phyloP scores from a whole-genome alignment of 192 early-diverging fungal species.

The Oehlia diaphana region DNA sequence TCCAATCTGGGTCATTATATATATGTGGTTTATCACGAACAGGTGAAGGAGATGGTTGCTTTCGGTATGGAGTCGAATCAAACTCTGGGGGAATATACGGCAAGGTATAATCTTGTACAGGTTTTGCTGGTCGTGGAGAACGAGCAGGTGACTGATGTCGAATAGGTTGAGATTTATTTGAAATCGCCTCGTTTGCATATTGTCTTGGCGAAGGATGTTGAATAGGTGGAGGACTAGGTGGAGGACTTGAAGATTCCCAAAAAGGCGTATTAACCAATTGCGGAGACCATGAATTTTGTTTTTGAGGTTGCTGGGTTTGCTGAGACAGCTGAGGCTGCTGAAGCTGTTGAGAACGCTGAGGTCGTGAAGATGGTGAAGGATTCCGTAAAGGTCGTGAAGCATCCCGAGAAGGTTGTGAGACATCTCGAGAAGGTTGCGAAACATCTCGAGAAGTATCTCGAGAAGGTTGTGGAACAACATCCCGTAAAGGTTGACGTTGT shows the following conservation, averaged over 20 bases:
- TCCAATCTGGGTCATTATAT: neutral
- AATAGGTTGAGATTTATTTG: neutral
- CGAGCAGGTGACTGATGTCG: conserved; percentile 2
- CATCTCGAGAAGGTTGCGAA: too few relatives aligned
- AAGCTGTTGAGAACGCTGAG: too few relatives aligned
- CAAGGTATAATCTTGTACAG: neutral
- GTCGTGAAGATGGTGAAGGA: too few relatives aligned
- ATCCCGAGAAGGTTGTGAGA: neutral
- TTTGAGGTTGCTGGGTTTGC: too few relatives aligned
- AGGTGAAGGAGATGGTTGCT: conserved; percentile 6
- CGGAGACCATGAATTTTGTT: too few relatives aligned
- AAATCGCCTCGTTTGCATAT: neutral
- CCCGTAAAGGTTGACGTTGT: too few relatives aligned
- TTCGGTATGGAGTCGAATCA: conserved; percentile 8
- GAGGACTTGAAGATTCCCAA: neutral
- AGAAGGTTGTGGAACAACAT: neutral
- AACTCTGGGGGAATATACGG: conserved; percentile 10
- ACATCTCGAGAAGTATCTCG: too few relatives aligned
- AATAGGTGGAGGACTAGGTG: neutral
- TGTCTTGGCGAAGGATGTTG: neutral
- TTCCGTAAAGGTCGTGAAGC: too few relatives aligned
- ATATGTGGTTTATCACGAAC: too few relatives aligned
- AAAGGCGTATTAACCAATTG: neutral
- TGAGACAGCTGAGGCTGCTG: too few relatives aligned
- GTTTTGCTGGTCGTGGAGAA: neutral